These are phyloP conservation scores for Coemansia sp. DNA, from an alignment of 192 early-diverging fungal genomes.

Conservation along the genomic window DNA sequence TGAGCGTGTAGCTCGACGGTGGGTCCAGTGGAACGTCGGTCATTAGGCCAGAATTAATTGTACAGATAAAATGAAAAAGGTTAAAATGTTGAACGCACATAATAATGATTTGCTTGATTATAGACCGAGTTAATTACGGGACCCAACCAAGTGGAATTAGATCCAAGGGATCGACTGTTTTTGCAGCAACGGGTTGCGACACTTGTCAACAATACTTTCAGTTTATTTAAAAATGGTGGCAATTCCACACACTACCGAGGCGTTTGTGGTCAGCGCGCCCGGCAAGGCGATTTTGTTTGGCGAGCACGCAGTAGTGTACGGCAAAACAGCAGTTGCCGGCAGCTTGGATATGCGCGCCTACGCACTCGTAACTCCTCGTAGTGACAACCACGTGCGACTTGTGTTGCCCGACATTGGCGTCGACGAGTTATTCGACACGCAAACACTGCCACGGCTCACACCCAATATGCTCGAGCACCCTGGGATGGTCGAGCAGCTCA, in stretches of 20 bases:
- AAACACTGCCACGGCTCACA: conserved; percentile 8
- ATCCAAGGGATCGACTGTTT: not conserved
- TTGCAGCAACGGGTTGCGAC: not conserved
- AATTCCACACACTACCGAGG: conserved; percentile 1
- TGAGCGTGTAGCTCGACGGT: conserved; percentile 49
- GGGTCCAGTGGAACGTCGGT: conserved; percentile 9
- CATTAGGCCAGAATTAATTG: not conserved
- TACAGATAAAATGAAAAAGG: not conserved
- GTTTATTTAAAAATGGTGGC: conserved; percentile 11
- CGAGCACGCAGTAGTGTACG: conserved; percentile 96
- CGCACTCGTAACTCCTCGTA: conserved; percentile 57
- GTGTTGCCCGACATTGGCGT: conserved; percentile 65
- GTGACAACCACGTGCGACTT: conserved; percentile 54
- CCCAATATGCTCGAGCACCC: conserved; percentile 11
- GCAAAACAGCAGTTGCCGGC: conserved; percentile 81
- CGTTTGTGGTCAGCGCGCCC: conserved; percentile 78
- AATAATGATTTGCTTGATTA: not conserved
- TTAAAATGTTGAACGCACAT: not conserved
- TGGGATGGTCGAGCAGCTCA: conserved; percentile 21
- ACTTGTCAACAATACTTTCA: not conserved
- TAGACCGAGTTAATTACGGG: no score
- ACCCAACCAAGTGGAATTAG: not conserved
- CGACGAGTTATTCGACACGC: conserved; percentile 25
- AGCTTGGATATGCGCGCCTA: conserved; percentile 79
- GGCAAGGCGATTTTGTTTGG: conserved; percentile 98